A percentile compares a stretch with the other conserved stretches of the same genome.
Conservation (phyloP, 176 grass and related monocot genomes). For the Thinopyrum elongatum region DNA sequence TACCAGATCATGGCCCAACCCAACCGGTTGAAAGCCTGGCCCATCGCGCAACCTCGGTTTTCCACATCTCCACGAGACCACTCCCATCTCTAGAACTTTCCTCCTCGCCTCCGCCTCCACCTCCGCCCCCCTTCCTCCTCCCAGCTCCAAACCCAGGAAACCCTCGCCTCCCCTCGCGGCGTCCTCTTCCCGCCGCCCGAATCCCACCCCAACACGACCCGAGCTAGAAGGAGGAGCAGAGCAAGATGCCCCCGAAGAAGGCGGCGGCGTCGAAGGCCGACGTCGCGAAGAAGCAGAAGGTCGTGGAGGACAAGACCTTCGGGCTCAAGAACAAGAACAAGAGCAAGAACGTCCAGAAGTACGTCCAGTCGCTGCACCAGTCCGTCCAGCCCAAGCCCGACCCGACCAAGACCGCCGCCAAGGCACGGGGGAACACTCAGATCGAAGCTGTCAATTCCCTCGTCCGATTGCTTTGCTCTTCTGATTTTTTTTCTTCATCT, state of each 20-base stretch:
- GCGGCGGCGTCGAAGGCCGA: conserved; percentile 65
- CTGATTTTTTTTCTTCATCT: conserved; percentile 1
- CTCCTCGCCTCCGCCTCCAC: conserved; percentile 35
- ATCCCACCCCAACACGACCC: not conserved
- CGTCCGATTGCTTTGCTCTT: conserved; percentile 9
- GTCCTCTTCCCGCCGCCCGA: conserved; percentile 4
- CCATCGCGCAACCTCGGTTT: conserved; percentile 3
- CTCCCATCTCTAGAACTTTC: conserved; percentile 41
- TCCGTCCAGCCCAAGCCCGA: conserved; percentile 79
- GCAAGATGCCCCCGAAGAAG: conserved; percentile 90
- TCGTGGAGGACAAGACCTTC: conserved; percentile 99
- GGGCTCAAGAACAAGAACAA: conserved; percentile 99
- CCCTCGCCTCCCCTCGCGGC: conserved; percentile 9
- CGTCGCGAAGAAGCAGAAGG: conserved; percentile 94
- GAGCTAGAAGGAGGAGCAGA: not conserved
- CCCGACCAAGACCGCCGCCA: conserved; percentile 61
- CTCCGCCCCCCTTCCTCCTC: conserved; percentile 39
- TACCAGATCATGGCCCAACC: not conserved
- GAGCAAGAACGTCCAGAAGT: conserved; percentile 99
- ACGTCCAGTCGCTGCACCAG: conserved; percentile 83
- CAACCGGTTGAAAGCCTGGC: not conserved
- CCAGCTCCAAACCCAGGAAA: conserved; percentile 50
- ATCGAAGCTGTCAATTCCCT: conserved; percentile 26
- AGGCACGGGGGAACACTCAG: conserved; percentile 40
- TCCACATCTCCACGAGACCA: conserved; percentile 32